Evolutionary conservation across 2,329 filamentous ascomycete genomes (phyloP).

Genomic region (Cytospora piceicola): DNA sequence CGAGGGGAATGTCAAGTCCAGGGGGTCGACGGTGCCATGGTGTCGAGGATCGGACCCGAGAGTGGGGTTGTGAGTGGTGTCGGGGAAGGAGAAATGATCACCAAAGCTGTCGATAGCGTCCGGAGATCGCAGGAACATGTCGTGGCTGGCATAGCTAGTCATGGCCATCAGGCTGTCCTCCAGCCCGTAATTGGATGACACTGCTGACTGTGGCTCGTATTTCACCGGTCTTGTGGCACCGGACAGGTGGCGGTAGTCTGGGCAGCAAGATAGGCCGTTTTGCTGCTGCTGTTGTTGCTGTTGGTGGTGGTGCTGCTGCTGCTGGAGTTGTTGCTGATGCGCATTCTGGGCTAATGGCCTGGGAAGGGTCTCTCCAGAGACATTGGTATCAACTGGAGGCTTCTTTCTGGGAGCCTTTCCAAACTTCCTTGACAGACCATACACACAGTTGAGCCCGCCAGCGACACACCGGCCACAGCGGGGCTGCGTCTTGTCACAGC

Average conservation of each 20-base stretch:
- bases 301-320: constrained; percentile 9
- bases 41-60: constrained; percentile 19
- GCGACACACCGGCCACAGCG: constrained; percentile 29
- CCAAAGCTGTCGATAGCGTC: constrained; percentile 24
- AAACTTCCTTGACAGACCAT: constrained; percentile 29
- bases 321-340: constrained; percentile 2
- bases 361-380: constrained; percentile 13
- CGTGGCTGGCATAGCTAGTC: constrained; percentile 21
- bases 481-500: constrained; percentile 30
- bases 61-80: constrained; percentile 19
- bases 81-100: constrained; percentile 27
- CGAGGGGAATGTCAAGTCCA: constrained; percentile 27
- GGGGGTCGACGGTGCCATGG: constrained; percentile 26
- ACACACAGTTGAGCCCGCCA: constrained; percentile 29
- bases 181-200: constrained; percentile 23
- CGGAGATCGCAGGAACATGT: constrained; percentile 28
- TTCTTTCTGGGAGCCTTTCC: constrained; percentile 30
- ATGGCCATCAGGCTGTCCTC: constrained; percentile 29
- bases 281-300: constrained; percentile 6
- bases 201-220: constrained; percentile 23
- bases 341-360: constrained; percentile 25
- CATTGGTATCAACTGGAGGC: constrained; percentile 21
- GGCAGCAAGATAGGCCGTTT: constrained; percentile 23
- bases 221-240: constrained; percentile 25
- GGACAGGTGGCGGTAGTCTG: constrained; percentile 26